Conservation (phyloP, 2,329 filamentous ascomycete genomes). For the Myriosclerotinia curreyana region DNA sequence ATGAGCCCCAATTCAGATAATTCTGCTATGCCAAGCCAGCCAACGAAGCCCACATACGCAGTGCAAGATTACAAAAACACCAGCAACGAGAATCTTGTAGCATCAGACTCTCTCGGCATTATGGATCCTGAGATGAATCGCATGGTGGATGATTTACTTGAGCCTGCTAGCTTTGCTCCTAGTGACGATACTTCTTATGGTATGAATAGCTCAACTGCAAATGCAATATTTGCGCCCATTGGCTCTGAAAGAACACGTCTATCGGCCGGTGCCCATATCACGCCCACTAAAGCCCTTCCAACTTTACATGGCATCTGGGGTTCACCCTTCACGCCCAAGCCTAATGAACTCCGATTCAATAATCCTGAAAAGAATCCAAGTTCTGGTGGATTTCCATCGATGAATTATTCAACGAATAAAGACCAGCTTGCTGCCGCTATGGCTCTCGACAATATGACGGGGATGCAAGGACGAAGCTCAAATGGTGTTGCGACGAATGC, state of each 20-base stretch:
- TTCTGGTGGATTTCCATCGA: constrained; percentile 37
- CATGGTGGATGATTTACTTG: constrained; percentile 57
- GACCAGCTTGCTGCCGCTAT: constrained; percentile 30
- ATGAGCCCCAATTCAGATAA: neutral
- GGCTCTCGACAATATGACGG: constrained; percentile 33
- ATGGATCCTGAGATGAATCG: constrained; percentile 51
- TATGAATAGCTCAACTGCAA: constrained; percentile 52
- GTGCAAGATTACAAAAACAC: neutral
- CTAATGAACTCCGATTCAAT: constrained; percentile 41
- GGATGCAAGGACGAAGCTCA: constrained; percentile 21
- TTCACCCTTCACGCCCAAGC: constrained; percentile 45
- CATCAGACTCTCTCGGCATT: constrained; percentile 29
- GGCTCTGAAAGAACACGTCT: constrained; percentile 35
- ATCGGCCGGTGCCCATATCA: constrained; percentile 39
- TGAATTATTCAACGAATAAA: constrained; percentile 32
- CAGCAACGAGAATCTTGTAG: neutral
- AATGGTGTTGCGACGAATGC: constrained; percentile 24
- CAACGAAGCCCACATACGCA: neutral
- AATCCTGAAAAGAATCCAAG: constrained; percentile 41
- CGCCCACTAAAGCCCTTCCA: constrained; percentile 36
- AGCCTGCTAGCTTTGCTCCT: constrained; percentile 39
- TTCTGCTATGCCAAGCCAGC: neutral
- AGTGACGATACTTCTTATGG: constrained; percentile 50
- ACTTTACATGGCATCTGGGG: constrained; percentile 46
- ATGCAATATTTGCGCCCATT: constrained; percentile 49